These are phyloP conservation scores for Auricularia cornea DNA, from an alignment of 768 basidiomycete species.

Conservation along the genomic window DNA sequence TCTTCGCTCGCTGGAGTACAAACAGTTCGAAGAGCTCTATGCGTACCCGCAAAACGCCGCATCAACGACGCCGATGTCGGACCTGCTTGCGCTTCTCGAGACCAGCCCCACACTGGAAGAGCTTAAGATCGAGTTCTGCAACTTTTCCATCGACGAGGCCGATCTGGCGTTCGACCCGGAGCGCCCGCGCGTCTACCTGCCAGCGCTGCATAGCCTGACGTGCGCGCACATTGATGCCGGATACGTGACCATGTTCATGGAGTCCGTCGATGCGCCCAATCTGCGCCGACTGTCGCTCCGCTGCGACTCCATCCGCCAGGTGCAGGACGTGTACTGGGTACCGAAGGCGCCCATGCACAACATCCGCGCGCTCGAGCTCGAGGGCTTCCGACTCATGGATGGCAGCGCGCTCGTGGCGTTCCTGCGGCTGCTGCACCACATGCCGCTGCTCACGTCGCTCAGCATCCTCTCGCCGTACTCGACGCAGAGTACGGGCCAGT, in stretches of 20 bases:
- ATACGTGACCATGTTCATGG: conserved; percentile 22
- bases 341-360: conserved; percentile 14
- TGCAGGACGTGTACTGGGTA: conserved; percentile 23
- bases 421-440: conserved; percentile 20
- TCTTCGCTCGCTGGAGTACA: conserved; percentile 18
- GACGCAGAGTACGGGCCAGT: conserved; percentile 3
- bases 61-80: conserved; percentile 18
- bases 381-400: conserved; percentile 19
- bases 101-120: conserved; percentile 16
- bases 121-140: conserved; percentile 17
- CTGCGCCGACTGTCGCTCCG: conserved; percentile 18
- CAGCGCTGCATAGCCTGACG: conserved; percentile 14
- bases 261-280: conserved; percentile 17
- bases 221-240: conserved; percentile 20
- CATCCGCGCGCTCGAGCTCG: conserved; percentile 22
- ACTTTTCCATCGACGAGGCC: conserved; percentile 17
- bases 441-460: conserved; percentile 21
- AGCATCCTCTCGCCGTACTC: conserved; percentile 19
- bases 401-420: conserved; percentile 23
- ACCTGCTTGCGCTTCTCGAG: conserved; percentile 13
- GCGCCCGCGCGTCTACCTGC: conserved; percentile 12
- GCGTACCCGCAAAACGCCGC: conserved; percentile 6
- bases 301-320: conserved; percentile 16
- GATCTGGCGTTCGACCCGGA: conserved; percentile 17
- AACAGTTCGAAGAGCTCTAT: conserved; percentile 17